Evolutionary conservation across 2,329 filamentous ascomycete species (phyloP).

Genomic region (Aspergillus alliaceus): DNA sequence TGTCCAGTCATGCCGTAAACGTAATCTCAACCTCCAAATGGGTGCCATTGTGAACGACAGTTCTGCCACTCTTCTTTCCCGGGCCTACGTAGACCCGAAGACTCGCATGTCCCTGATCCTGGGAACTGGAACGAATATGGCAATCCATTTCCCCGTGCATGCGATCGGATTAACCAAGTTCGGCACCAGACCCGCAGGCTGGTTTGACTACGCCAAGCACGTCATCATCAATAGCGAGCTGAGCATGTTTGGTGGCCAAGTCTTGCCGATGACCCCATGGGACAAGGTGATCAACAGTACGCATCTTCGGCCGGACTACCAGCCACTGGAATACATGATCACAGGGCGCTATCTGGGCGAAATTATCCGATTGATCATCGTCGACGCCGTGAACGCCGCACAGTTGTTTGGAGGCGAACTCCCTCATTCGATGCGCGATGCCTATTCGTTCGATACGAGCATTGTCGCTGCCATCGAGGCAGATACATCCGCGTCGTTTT

Average conservation of each 20-base stretch:
- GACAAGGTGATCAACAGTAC: constrained; percentile 59
- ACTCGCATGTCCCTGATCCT: constrained; percentile 65
- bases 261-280: constrained; percentile 61
- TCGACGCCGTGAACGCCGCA: constrained; percentile 58
- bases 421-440: constrained; percentile 55
- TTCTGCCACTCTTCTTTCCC: constrained; percentile 60
- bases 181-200: constrained; percentile 53
- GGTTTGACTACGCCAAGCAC: constrained; percentile 58
- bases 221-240: constrained; percentile 67
- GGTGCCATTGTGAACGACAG: constrained; percentile 66
- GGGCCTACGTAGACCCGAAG: constrained; percentile 60
- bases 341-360: constrained; percentile 65
- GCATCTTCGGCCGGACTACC: constrained; percentile 61
- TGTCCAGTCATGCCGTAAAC: constrained; percentile 56
- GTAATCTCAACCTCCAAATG: constrained; percentile 57
- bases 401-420: constrained; percentile 59
- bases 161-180: constrained; percentile 58
- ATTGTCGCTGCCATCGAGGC: constrained; percentile 59
- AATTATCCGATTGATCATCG: constrained; percentile 60
- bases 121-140: constrained; percentile 65
- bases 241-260: constrained; percentile 62
- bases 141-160: constrained; percentile 59
- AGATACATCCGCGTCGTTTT: constrained; percentile 40
- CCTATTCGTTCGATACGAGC: constrained; percentile 61
- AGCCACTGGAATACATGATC: constrained; percentile 65